Base-by-base conservation (phyloP, 805 yeast genomes). In the Pichia heedii region DNA sequence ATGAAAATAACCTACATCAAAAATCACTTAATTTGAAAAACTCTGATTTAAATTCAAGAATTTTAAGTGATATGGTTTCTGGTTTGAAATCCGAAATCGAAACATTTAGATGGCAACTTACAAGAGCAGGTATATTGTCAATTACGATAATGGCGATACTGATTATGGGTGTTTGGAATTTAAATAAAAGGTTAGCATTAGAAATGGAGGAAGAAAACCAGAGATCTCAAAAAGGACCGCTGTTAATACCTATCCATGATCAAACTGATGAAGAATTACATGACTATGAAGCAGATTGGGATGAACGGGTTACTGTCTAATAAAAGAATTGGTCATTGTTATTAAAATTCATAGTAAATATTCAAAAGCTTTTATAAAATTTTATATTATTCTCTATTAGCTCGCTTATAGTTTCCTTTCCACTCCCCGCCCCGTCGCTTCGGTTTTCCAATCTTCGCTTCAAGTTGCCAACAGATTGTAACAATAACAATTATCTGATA, bases 71-170 rank as follows among this genome's bases (percentile, higher is more conserved):
- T 51, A 71, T 93, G 52, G 77, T 80, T 48, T 79, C 93, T 29
- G 93, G 85, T 8, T 74, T 88, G 58, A 77, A 86, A 56, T 81
- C 93, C 0, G 93, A 87, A 44, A 84, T 87, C 45, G 98, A 90
- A 63, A 77, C 81, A 46, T 70, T 90, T 48, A 71, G 97, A 54
- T 90, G 98, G 98, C 87, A 86, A 56, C 77, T 90, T 37, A 88
- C 96, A 2, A 71, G 96, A 44, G 76, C 93, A 59, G 97, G 97
- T 10, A 67, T 93, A 29, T 69, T 84, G 36, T 85, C 93, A 2
- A 80, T 88, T 29, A 62, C 84, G 20, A 67, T 79, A 1, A 70
- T 82, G 49, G 84, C 84, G 1, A 74, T 77, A 43, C 69, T 77
- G 20, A 69, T 80, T 5, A 70, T 84, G 61, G 74, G 78, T 51